These are phyloP conservation scores for Boletus subcaerulescens DNA, from an alignment of 768 basidiomycete genomes.

Conservation along the genomic window DNA sequence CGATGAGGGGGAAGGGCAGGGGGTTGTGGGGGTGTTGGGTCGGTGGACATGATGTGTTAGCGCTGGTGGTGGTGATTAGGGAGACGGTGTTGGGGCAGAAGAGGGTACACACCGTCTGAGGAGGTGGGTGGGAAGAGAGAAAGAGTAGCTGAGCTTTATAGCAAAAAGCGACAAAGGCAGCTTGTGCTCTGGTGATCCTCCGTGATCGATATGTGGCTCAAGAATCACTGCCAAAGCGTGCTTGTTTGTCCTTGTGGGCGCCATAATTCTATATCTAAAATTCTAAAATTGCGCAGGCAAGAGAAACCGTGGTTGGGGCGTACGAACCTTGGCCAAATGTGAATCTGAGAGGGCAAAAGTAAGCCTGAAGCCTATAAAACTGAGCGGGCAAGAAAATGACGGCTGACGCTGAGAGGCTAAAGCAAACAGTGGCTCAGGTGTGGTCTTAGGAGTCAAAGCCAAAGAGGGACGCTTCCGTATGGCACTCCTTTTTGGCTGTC, in stretches of 20 bases:
- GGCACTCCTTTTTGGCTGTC: no score
- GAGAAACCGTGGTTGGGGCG: no score
- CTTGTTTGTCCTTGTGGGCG: conserved; percentile 50
- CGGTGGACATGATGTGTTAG: conserved; percentile 14
- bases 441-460: no score
- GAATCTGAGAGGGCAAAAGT: no score
- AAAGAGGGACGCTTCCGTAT: no score
- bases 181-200: conserved; percentile 27
- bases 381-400: no score
- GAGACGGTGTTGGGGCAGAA: not conserved
- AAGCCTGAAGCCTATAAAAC: no score
- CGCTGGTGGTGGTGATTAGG: conserved; percentile 1
- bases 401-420: no score
- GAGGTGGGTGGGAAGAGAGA: not conserved
- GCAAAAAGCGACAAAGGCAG: conserved; percentile 25
- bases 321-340: no score
- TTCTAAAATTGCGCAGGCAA: not conserved
- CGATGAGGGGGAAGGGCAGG: conserved; percentile 1
- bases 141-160: conserved; percentile 25
- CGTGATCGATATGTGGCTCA: conserved; percentile 30
- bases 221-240: conserved; percentile 30
- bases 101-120: conserved; percentile 3
- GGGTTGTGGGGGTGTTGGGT: conserved; percentile 7
- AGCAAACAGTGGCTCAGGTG: no score
- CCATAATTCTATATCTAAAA: conserved; percentile 15